Percentiles rank a stretch among this genome's conserved stretches.
phyloP scores from a whole-genome alignment of 1,284 basidiomycete species.

The Irpex rosettiformis region DNA sequence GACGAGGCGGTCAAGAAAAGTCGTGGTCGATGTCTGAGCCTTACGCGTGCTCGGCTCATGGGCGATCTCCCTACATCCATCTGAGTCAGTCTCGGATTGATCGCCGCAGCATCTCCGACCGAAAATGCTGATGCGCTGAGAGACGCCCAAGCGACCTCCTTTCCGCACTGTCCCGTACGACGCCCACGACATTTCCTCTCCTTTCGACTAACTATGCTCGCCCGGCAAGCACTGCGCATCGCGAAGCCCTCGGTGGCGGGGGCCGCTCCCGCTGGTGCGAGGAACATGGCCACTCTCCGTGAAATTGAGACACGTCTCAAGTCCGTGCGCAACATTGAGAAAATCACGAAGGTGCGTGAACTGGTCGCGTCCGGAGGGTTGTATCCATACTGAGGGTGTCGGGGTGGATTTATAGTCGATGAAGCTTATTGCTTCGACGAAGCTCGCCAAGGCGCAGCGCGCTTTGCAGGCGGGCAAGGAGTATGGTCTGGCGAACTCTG shows the following conservation, averaged over 20 bases:
- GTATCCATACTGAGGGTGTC: not conserved
- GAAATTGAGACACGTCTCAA: constrained; percentile 97
- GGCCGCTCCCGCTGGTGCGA: constrained; percentile 62
- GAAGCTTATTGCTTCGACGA: constrained; percentile 99
- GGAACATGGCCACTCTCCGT: constrained; percentile 95
- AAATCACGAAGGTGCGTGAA: constrained; percentile 90
- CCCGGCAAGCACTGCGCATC: constrained; percentile 67
- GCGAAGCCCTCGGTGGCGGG: constrained; percentile 55
- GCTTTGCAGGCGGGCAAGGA: constrained; percentile 94
- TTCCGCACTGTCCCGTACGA: constrained; percentile 24
- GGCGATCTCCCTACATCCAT: constrained; percentile 10
- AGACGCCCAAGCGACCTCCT: constrained; percentile 16
- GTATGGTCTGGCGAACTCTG: constrained; percentile 93
- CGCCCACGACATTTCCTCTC: constrained; percentile 20
- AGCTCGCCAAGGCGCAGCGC: constrained; percentile 92
- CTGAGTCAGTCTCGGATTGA: constrained; percentile 16
- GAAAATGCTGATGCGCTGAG: constrained; percentile 19
- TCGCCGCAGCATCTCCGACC: not conserved
- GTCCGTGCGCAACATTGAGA: constrained; percentile 97
- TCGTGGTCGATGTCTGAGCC: not conserved
- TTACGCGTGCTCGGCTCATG: constrained; percentile 30
- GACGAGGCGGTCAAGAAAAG: not conserved
- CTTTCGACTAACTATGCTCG: constrained; percentile 38
- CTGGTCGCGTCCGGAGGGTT: not conserved
- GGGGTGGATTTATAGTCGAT: constrained; percentile 67